phyloP scores from a whole-genome alignment of 345 rosid species.

The Turnera subulata region DNA sequence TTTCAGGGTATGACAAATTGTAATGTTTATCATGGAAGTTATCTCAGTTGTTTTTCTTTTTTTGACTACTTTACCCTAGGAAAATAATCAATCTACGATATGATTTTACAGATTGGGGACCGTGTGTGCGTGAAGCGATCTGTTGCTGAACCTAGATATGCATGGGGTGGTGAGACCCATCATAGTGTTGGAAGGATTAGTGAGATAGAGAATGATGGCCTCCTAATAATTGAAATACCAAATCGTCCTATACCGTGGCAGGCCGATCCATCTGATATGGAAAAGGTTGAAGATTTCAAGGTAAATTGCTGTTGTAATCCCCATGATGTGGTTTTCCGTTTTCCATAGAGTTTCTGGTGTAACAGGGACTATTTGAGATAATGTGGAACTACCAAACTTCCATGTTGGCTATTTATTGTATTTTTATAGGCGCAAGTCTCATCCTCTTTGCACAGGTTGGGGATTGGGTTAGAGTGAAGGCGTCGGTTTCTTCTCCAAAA shows the following conservation, averaged over 20 bases:
- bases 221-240: conserved; percentile 87
- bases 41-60: too few relatives aligned
- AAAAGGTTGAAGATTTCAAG: conserved; percentile 92
- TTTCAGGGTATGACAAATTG: too few relatives aligned
- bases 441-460: too few relatives aligned
- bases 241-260: conserved; percentile 88
- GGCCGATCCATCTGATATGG: conserved; percentile 99
- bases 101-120: conserved; percentile 73
- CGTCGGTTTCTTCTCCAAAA: conserved; percentile 91
- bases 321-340: too few relatives aligned
- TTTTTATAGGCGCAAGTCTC: too few relatives aligned
- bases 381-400: too few relatives aligned
- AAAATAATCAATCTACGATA: too few relatives aligned
- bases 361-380: too few relatives aligned
- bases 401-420: too few relatives aligned
- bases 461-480: conserved; percentile 93
- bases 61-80: too few relatives aligned
- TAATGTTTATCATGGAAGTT: too few relatives aligned
- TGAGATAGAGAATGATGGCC: conserved; percentile 94
- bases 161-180: conserved; percentile 99
- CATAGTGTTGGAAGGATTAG: conserved; percentile 93
- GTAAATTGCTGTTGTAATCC: conserved; percentile 26
- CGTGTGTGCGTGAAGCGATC: conserved; percentile 93
- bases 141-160: conserved; percentile 97
- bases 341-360: too few relatives aligned